phyloP scores from a whole-genome alignment of 2,329 filamentous ascomycete species.

The Sclerotinia nivalis region DNA sequence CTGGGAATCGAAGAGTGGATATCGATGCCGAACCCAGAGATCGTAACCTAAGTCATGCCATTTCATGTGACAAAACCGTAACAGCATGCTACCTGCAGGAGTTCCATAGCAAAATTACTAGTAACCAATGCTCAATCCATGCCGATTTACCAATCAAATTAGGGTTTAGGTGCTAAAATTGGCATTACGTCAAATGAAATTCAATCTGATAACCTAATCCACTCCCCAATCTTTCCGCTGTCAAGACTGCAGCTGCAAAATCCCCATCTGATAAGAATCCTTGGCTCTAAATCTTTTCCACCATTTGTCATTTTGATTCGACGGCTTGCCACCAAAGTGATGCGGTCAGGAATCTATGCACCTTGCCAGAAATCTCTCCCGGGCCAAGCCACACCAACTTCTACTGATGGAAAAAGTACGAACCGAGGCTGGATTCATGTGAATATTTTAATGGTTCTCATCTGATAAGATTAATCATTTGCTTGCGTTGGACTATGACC shows the following conservation, averaged over 20 bases:
- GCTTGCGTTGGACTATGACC: not conserved
- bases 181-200: constrained; percentile 4
- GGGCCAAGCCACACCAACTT: not conserved
- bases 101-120: not conserved
- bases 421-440: not conserved
- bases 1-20: not conserved
- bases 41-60: not conserved
- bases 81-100: not conserved
- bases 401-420: not conserved
- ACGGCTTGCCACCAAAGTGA: not conserved
- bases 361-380: not conserved
- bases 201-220: constrained; percentile 16
- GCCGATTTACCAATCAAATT: not conserved
- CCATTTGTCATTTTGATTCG: not conserved
- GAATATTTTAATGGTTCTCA: not conserved
- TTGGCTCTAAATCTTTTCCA: not conserved
- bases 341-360: not conserved
- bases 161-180: not conserved
- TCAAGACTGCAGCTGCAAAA: not conserved
- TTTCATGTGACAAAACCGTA: not conserved
- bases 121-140: not conserved
- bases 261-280: constrained; percentile 6
- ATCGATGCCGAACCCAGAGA: not conserved
- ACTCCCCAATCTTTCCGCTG: not conserved
- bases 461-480: constrained; percentile 9